Conservation (phyloP, 2,329 filamentous ascomycete species). For the Polychaeton citri region DNA sequence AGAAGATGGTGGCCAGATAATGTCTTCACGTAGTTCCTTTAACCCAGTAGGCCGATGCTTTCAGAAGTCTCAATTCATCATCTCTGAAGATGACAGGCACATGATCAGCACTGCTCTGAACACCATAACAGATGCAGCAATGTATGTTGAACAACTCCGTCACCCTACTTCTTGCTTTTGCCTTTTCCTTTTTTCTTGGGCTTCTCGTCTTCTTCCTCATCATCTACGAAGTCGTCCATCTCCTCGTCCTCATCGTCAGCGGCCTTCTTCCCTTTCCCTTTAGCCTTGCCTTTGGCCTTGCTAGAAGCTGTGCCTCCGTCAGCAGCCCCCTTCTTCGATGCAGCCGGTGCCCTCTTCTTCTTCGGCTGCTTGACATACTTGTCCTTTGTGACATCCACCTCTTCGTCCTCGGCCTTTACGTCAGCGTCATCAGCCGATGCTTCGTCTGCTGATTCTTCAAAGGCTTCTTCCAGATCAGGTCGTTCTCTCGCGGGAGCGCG, state of each 20-base stretch:
- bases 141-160: no score
- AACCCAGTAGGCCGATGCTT: no score
- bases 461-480: conserved; percentile 89
- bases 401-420: conserved; percentile 54
- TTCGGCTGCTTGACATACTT: conserved; percentile 94
- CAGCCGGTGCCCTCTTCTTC: conserved; percentile 41
- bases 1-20: no score
- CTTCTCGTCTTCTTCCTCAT: conserved; percentile 35
- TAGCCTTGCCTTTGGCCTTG: not conserved
- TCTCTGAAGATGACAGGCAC: no score
- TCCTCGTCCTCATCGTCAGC: conserved; percentile 19
- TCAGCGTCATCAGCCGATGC: conserved; percentile 25
- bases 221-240: conserved; percentile 21
- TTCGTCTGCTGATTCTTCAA: conserved; percentile 77
- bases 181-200: conserved; percentile 39
- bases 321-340: conserved; percentile 29
- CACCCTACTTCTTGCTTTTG: conserved; percentile 36
- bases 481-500: conserved; percentile 57
- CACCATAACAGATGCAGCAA: no score
- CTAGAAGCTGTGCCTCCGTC: no score
- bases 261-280: conserved; percentile 27
- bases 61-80: no score
- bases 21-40: no score
- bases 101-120: no score
- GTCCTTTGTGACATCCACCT: conserved; percentile 79